Evolutionary conservation across 106 monocot genomes (phyloP).

Genomic region (Posidonia australis): DNA sequence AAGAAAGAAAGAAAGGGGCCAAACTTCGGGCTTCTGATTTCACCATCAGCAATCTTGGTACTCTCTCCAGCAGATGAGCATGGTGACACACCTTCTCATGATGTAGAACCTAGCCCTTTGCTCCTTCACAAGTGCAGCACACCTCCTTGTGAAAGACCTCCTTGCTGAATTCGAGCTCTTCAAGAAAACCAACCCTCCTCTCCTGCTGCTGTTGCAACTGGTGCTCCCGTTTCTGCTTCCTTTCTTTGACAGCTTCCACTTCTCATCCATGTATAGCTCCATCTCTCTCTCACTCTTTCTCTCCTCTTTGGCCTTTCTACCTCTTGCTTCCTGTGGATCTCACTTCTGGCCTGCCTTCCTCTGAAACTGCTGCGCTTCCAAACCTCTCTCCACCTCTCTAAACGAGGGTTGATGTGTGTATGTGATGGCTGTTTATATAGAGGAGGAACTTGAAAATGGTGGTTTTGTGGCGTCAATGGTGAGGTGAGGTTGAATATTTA

Average conservation of each 20-base stretch:
- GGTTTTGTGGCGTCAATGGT: neutral
- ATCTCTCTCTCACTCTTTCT: neutral
- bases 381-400: too few relatives aligned
- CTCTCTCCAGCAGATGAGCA: slow-evolving; percentile 17
- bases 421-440: neutral
- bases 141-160: slow-evolving; percentile 22
- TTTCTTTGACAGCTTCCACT: slow-evolving; percentile 30
- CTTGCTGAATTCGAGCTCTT: neutral
- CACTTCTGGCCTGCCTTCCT: neutral
- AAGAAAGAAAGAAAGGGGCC: slow-evolving; percentile 5
- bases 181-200: neutral
- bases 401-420: neutral
- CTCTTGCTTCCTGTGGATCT: neutral
- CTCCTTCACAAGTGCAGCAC: slow-evolving; percentile 32
- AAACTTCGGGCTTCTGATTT: neutral
- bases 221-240: slow-evolving; percentile 1
- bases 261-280: slow-evolving; percentile 28
- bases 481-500: neutral
- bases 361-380: neutral
- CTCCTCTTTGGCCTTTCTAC: neutral
- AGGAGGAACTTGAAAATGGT: neutral
- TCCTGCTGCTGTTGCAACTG: slow-evolving; percentile 5
- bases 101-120: slow-evolving; percentile 45
- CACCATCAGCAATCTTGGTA: slow-evolving; percentile 1
- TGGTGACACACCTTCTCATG: slow-evolving; percentile 38